Evolutionary conservation across 352 stramenopile genomes (phyloP).

Genomic region (Lagenidium giganteum): DNA sequence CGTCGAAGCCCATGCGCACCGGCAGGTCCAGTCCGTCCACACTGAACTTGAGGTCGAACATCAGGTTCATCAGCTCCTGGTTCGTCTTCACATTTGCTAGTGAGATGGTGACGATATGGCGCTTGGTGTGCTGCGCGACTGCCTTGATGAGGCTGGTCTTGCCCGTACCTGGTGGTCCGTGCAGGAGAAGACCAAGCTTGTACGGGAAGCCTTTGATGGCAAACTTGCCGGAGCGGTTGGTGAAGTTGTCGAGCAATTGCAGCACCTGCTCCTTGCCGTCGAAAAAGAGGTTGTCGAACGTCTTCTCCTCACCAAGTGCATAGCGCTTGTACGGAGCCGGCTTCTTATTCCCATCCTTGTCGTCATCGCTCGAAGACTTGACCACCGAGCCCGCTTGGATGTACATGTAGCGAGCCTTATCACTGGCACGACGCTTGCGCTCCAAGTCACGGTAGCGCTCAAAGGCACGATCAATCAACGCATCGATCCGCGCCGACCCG

Average conservation of each 20-base stretch:
- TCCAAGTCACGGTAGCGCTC: conserved; percentile 20
- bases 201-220: conserved; percentile 71
- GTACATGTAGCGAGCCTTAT: conserved; percentile 39
- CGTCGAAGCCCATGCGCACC: conserved; percentile 31
- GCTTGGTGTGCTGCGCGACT: conserved; percentile 45
- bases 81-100: conserved; percentile 45
- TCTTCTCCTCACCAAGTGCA: conserved; percentile 62
- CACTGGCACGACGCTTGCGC: conserved; percentile 13
- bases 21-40: conserved; percentile 29
- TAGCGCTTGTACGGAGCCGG: conserved; percentile 37
- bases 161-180: conserved; percentile 65
- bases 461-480: conserved; percentile 25
- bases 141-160: conserved; percentile 81
- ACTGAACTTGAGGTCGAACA: conserved; percentile 27
- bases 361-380: background rate
- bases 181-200: conserved; percentile 67
- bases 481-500: conserved; percentile 25
- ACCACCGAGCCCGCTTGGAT: conserved; percentile 12
- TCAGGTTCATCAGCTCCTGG: background rate
- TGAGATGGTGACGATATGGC: conserved; percentile 45
- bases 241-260: conserved; percentile 49
- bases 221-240: conserved; percentile 51
- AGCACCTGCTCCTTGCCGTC: conserved; percentile 47
- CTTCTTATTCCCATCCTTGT: conserved; percentile 7
- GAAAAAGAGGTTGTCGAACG: conserved; percentile 77